Base-by-base conservation (phyloP, 2,329 filamentous ascomycete species). In the Fusarium luffae region DNA sequence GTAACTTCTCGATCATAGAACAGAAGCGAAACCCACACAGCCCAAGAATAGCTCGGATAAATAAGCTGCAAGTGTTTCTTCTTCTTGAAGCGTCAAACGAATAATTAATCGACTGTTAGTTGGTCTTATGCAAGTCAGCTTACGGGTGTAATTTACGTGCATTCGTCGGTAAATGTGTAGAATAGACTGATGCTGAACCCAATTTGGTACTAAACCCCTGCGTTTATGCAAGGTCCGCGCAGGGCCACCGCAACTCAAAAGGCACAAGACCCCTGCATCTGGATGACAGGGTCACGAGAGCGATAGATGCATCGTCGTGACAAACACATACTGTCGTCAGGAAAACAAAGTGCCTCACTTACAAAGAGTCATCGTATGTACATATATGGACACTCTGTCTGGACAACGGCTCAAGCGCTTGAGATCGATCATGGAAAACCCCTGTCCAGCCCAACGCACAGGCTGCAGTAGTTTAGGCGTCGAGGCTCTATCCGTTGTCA, bases 151-250 rank as follows among this genome's bases (percentile, higher is more conserved):
- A 64, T 64, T 63, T 34, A 30, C 59, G n/a, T 30, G 59, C 60
- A 59, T 54, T 40, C 49, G 16, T 25, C 34, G 44, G 44, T 21
- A 40, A 58, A 44, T 25, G 16, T 28, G 23, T 37, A 47, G 37
- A 51, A 30, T 61, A 48, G 30, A 49, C 43, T 46, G 51, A 46
- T 64, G 62, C 59, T 48, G 62, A 69, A 68, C 66, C 69, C 65
- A 59, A 68, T 73, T 67, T 52, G 23, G 49, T 52, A 49, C 57
- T 55, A 23, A 28, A 28, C 48, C 64, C 64, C 60, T 69, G 68
- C 56, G 43, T 48, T 70, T 54, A 70, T 70, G 68, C 63, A 68
- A 67, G 63, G 62, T 59, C 63, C 58, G 46, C 44, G 28, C 62
- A 63, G 30, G 44, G n/a, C 23, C 34, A 52, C 49, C 44, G 49